Evolutionary conservation across 495 filamentous ascomycete genomes (phyloP).

Genomic region (Tuber magnatum): DNA sequence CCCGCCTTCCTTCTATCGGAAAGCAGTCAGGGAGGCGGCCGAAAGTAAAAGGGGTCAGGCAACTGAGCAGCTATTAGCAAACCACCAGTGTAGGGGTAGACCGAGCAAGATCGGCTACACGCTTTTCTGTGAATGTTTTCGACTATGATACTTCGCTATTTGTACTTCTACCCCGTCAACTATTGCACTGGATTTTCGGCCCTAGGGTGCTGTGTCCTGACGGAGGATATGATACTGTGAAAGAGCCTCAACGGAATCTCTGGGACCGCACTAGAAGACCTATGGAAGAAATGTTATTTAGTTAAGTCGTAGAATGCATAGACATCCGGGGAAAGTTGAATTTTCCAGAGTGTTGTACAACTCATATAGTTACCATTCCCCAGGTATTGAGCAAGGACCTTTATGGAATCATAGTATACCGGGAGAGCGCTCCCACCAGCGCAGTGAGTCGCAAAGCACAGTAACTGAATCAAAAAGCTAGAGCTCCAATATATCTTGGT

Average conservation of each 20-base stretch:
- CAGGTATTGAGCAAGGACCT: not conserved
- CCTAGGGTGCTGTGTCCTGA: not conserved
- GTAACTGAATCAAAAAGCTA: not conserved
- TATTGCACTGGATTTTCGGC: not conserved
- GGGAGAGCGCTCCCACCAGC: not conserved
- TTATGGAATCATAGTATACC: not conserved
- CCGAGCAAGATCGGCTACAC: too few species aligned
- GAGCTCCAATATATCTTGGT: not conserved
- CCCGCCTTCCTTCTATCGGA: too few species aligned
- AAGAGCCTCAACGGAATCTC: not conserved
- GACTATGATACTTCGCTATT: not conserved
- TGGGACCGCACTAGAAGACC: not conserved
- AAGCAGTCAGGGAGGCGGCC: too few species aligned
- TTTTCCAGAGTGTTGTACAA: not conserved
- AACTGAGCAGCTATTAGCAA: too few species aligned
- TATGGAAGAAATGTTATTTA: not conserved
- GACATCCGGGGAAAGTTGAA: too few species aligned
- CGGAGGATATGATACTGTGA: not conserved
- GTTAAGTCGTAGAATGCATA: not conserved
- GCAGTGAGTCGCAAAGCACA: not conserved
- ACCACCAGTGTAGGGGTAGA: too few species aligned
- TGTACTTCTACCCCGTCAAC: not conserved
- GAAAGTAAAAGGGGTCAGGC: too few species aligned
- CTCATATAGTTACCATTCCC: too few species aligned
- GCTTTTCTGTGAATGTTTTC: too few species aligned